These are phyloP conservation scores for Pezicula neosporulosa DNA, from an alignment of 2,329 filamentous ascomycete genomes.

Conservation along the genomic window DNA sequence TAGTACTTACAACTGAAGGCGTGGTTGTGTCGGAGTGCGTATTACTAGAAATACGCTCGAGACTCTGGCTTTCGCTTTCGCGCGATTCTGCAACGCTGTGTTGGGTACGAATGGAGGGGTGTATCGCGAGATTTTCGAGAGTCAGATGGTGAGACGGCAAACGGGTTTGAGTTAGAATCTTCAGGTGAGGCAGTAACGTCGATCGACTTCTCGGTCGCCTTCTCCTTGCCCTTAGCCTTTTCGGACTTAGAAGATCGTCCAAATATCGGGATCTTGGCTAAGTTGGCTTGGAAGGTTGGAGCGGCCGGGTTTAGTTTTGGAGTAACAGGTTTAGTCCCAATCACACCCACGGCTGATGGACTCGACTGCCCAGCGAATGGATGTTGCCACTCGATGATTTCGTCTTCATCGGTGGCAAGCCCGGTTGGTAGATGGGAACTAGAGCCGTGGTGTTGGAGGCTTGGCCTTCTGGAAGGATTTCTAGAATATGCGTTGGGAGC, in stretches of 20 bases:
- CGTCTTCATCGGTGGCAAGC: conserved; percentile 60
- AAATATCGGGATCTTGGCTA: conserved; percentile 49
- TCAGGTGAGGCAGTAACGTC: conserved; percentile 26
- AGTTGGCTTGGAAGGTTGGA: conserved; percentile 71
- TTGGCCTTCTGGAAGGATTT: conserved; percentile 76
- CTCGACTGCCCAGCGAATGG: conserved; percentile 45
- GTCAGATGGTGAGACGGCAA: conserved; percentile 46
- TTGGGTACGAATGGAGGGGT: conserved; percentile 53
- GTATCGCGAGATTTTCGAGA: conserved; percentile 54
- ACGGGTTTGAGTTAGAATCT: conserved; percentile 23
- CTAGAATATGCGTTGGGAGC: conserved; percentile 62
- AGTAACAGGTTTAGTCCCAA: conserved; percentile 64
- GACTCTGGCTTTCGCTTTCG: conserved; percentile 25
- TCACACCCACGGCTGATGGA: conserved; percentile 62
- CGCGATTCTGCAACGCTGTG: conserved; percentile 51
- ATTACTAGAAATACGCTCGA: conserved; percentile 55
- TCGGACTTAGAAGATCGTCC: conserved; percentile 41
- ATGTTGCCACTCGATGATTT: conserved; percentile 56
- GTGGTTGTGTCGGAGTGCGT: conserved; percentile 50
- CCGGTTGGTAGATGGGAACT: conserved; percentile 60
- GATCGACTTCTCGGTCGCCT: conserved; percentile 33
- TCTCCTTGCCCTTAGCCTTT: conserved; percentile 34
- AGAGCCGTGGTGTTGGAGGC: conserved; percentile 67
- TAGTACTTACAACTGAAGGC: conserved; percentile 35
- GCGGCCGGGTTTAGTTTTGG: conserved; percentile 80